Conservation (phyloP, 2,329 filamentous ascomycete species). For the Hypoxylon sp. region DNA sequence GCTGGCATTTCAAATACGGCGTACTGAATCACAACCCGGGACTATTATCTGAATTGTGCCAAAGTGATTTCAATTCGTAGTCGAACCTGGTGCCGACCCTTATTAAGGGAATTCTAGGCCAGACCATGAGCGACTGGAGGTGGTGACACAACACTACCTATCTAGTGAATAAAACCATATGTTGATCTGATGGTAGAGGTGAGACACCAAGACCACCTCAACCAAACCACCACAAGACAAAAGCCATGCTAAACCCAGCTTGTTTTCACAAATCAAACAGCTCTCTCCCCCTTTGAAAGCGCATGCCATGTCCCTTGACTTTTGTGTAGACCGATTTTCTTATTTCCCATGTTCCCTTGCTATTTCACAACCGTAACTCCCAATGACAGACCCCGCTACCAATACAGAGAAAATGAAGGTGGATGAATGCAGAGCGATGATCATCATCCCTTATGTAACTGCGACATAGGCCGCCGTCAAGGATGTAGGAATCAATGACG, state of each 20-base stretch:
- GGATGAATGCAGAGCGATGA: conserved; percentile 26
- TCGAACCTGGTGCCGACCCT: conserved; percentile 18
- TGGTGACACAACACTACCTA: conserved; percentile 3
- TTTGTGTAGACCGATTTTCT: conserved; percentile 46
- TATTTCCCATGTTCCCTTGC: conserved; percentile 37
- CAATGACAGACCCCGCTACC: conserved; percentile 36
- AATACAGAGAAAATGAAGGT: conserved; percentile 39
- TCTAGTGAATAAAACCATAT: conserved; percentile 19
- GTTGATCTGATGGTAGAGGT: conserved; percentile 11
- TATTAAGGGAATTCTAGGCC: conserved; percentile 10
- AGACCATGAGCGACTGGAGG: conserved; percentile 11
- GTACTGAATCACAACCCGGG: conserved; percentile 20
- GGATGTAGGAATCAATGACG: conserved; percentile 43
- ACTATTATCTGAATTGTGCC: conserved; percentile 14
- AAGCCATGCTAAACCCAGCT: conserved; percentile 25
- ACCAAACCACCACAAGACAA: conserved; percentile 15
- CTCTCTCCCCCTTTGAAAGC: conserved; percentile 24
- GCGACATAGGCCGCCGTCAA: conserved; percentile 4
- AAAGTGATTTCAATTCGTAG: conserved; percentile 33
- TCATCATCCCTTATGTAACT: conserved; percentile 13
- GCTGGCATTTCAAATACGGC: conserved; percentile 13
- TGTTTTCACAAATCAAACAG: conserved; percentile 18
- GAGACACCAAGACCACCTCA: conserved; percentile 15
- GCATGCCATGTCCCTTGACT: conserved; percentile 36
- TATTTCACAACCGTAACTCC: conserved; percentile 43